Conservation (phyloP, 805 yeast species). For the Candida stauntonica region DNA sequence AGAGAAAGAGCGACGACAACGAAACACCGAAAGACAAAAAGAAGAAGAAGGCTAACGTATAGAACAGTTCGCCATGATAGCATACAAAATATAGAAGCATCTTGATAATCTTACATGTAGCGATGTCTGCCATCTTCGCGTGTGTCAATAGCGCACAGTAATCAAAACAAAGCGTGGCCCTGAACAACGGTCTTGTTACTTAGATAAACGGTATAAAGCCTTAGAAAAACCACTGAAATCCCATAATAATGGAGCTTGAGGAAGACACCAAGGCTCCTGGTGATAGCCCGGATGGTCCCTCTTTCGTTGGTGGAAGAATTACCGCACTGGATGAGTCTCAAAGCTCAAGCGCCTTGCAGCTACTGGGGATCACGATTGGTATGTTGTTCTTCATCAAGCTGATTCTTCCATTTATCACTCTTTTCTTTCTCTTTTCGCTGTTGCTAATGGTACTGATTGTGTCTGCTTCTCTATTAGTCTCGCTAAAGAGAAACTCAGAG, state of each 20-base stretch:
- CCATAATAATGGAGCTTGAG: neutral
- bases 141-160: conserved; percentile 2
- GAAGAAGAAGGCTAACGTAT: conserved; percentile 8
- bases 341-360: conserved; percentile 5
- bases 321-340: no score
- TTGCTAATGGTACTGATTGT: neutral
- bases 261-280: neutral
- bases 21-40: conserved; percentile 4
- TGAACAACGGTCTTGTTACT: neutral
- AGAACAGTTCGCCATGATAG: neutral
- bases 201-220: neutral
- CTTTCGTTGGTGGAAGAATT: no score
- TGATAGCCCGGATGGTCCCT: no score
- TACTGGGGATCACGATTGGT: conserved; percentile 4
- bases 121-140: conserved; percentile 1
- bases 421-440: no score
- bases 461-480: conserved; percentile 1
- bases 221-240: no score
- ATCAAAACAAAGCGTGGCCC: conserved; percentile 5
- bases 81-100: neutral
- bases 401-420: conserved; percentile 9
- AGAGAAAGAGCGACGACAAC: conserved; percentile 22
- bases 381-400: conserved; percentile 7
- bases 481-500: conserved; percentile 10
- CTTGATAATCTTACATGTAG: neutral